Conservation (phyloP, 305 asterid species). For the Ilex paraguariensis region DNA sequence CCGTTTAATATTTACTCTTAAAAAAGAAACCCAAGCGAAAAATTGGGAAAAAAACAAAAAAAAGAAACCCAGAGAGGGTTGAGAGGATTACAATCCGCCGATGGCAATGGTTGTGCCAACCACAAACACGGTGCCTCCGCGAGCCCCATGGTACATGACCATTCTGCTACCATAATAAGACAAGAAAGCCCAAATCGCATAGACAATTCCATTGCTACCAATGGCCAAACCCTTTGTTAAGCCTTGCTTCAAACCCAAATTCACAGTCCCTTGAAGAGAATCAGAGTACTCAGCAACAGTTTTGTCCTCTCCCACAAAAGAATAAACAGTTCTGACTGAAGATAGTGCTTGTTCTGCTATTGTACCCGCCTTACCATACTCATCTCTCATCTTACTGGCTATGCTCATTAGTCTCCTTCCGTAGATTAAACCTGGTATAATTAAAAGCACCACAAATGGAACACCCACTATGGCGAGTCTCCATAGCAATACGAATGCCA, state of each 20-base stretch:
- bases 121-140: conserved; percentile 86
- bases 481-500: conserved; percentile 72
- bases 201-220: conserved; percentile 84
- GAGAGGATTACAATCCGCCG: conserved; percentile 76
- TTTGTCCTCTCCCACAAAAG: conserved; percentile 74
- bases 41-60: neutral
- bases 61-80: neutral
- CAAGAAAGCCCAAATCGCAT: conserved; percentile 89
- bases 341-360: conserved; percentile 87
- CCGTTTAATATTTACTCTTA: no score
- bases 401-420: conserved; percentile 75
- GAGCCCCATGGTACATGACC: conserved; percentile 77
- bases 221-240: conserved; percentile 90
- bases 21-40: neutral
- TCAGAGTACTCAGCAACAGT: conserved; percentile 44
- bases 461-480: conserved; percentile 71
- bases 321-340: conserved; percentile 79
- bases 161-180: conserved; percentile 79
- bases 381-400: conserved; percentile 56
- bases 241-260: conserved; percentile 73
- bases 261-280: conserved; percentile 80
- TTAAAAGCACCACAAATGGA: conserved; percentile 58
- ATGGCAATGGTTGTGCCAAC: conserved; percentile 86
- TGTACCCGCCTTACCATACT: conserved; percentile 58
- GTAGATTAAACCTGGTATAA: conserved; percentile 86